Conservation (phyloP, 2,329 filamentous ascomycete genomes). For the Tolypocladium inflatum region DNA sequence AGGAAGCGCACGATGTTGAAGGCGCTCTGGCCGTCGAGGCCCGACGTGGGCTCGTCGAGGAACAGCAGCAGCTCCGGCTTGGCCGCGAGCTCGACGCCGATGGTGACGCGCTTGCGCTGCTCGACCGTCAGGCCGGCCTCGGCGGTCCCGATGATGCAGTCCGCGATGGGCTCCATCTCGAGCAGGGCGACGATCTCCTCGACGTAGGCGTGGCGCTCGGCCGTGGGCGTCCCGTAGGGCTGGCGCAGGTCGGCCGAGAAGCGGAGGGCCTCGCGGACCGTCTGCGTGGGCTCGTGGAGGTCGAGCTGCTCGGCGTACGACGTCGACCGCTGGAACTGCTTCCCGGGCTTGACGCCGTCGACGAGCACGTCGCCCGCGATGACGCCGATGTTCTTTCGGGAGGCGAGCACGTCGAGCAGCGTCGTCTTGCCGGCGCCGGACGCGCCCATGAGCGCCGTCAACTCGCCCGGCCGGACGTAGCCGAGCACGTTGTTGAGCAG, state of each 20-base stretch:
- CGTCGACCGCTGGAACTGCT: slow-evolving; percentile 51
- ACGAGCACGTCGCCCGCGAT: slow-evolving; percentile 48
- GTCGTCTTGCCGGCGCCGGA: slow-evolving; percentile 87
- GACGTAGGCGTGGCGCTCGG: slow-evolving; percentile 50
- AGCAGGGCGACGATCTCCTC: slow-evolving; percentile 51
- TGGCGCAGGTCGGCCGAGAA: slow-evolving; percentile 56
- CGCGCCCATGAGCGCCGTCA: slow-evolving; percentile 74
- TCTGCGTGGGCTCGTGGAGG: slow-evolving; percentile 51
- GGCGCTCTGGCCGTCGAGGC: slow-evolving; percentile 52
- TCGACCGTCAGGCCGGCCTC: slow-evolving; percentile 64
- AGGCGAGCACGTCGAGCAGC: slow-evolving; percentile 63
- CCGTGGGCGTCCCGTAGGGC: slow-evolving; percentile 39
- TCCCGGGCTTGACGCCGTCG: slow-evolving; percentile 45
- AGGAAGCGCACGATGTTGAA: slow-evolving; percentile 73
- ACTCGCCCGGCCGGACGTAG: slow-evolving; percentile 66
- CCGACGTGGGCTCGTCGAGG: slow-evolving; percentile 70
- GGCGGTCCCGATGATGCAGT: slow-evolving; percentile 47
- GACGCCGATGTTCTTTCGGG: slow-evolving; percentile 52
- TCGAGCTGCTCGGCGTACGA: slow-evolving; percentile 56
- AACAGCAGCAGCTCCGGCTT: slow-evolving; percentile 71
- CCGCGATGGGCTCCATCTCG: slow-evolving; percentile 49
- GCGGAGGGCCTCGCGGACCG: slow-evolving; percentile 52
- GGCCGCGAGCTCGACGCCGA: slow-evolving; percentile 81
- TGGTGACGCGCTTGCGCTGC: slow-evolving; percentile 70
- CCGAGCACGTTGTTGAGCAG: slow-evolving; percentile 50